Percentiles rank a stretch among this genome's conserved stretches.
Evolutionary conservation across 177 flowering plant species (phyloP).

Genomic region (Vitis hybrid): DNA sequence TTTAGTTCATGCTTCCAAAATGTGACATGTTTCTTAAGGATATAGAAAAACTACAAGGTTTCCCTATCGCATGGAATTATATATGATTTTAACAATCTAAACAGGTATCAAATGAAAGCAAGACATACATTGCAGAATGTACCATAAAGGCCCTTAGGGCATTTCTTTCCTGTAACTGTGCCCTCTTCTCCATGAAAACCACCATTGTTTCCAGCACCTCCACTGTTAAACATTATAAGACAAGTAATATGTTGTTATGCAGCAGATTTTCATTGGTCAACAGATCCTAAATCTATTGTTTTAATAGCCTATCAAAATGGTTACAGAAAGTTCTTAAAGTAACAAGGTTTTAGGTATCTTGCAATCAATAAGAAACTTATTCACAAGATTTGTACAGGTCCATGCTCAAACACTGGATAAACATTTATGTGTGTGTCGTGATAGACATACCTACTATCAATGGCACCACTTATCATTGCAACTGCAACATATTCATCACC

Average conservation of each 20-base stretch:
- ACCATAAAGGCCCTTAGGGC: constrained; percentile 87
- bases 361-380: too few relatives aligned
- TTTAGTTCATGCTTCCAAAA: not conserved
- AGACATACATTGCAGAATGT: constrained; percentile 73
- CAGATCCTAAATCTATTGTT: not conserved
- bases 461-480: constrained; percentile 68
- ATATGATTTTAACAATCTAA: not conserved
- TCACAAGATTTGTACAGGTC: too few relatives aligned
- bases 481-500: constrained; percentile 77
- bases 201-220: constrained; percentile 66
- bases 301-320: not conserved
- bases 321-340: not conserved
- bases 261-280: not conserved
- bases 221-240: constrained; percentile 44
- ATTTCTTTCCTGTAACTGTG: constrained; percentile 77
- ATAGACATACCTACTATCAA: constrained; percentile 55
- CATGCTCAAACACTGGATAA: too few relatives aligned
- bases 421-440: too few relatives aligned
- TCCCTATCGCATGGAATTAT: not conserved
- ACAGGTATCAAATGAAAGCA: constrained; percentile 3
- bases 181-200: constrained; percentile 72
- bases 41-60: not conserved
- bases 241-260: constrained; percentile 4
- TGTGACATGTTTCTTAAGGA: not conserved
- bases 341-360: too few relatives aligned